phyloP scores from a whole-genome alignment of 331 rosid species.

The Malus hybrid region DNA sequence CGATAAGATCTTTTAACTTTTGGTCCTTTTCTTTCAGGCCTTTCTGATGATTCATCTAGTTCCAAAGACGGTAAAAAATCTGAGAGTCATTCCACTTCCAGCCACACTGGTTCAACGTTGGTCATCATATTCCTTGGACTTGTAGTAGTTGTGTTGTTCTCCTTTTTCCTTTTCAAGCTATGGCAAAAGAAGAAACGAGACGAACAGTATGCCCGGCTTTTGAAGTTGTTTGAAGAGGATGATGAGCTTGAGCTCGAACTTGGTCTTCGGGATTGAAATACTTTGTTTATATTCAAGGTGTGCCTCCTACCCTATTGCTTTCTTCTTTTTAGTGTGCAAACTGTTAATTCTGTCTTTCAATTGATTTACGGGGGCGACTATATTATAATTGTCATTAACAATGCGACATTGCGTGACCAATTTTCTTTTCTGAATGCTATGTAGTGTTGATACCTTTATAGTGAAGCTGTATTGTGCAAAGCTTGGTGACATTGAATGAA shows the following conservation, averaged over 20 bases:
- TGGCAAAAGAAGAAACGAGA: constrained; percentile 85
- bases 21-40: constrained; percentile 32
- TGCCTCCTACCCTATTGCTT: constrained; percentile 9
- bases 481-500: neutral
- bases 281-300: constrained; percentile 32
- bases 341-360: neutral
- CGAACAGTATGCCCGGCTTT: constrained; percentile 67
- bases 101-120: constrained; percentile 26
- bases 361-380: neutral
- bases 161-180: constrained; percentile 53
- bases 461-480: neutral
- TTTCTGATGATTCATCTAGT: constrained; percentile 35
- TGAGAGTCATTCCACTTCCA: constrained; percentile 14
- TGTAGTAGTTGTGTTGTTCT: constrained; percentile 24
- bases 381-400: neutral
- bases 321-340: neutral
- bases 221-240: constrained; percentile 83
- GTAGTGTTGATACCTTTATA: neutral
- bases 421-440: neutral
- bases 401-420: neutral
- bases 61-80: constrained; percentile 18
- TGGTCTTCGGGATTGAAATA: constrained; percentile 63
- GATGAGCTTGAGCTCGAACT: constrained; percentile 84
- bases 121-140: constrained; percentile 32
- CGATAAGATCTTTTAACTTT: neutral